These are phyloP conservation scores for Populus tremula DNA, from an alignment of 345 rosid genomes.

Conservation along the genomic window DNA sequence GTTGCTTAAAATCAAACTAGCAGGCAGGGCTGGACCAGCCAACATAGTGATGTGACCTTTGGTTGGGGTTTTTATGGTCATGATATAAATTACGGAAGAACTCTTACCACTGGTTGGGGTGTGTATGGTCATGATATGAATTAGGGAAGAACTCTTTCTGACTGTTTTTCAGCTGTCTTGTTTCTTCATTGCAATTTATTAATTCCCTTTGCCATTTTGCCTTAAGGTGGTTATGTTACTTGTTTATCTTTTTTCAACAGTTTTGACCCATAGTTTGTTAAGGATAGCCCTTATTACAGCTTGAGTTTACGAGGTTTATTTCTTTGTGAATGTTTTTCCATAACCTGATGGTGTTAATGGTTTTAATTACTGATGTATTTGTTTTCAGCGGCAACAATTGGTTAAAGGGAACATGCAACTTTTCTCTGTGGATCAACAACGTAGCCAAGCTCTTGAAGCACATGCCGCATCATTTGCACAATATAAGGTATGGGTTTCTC, in stretches of 20 bases:
- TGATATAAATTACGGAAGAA: neutral
- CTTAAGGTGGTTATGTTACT: neutral
- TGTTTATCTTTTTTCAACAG: neutral
- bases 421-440: constrained; percentile 93
- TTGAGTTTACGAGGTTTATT: neutral
- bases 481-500: constrained; percentile 48
- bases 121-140: neutral
- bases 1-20: neutral
- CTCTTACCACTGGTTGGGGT: neutral
- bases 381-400: constrained; percentile 68
- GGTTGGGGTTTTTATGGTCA: neutral
- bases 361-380: neutral
- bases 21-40: neutral
- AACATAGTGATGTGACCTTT: neutral
- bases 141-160: neutral
- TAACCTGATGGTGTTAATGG: neutral
- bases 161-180: neutral
- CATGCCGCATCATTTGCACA: constrained; percentile 99
- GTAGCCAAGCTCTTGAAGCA: constrained; percentile 98
- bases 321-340: neutral
- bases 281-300: neutral
- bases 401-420: constrained; percentile 97
- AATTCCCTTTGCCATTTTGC: neutral
- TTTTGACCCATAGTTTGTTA: neutral
- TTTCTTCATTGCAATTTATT: neutral